Percentiles rank a stretch among this genome's conserved stretches.
Evolutionary conservation across 805 yeast genomes (phyloP).

Genomic region (Ogataea ramenticola): DNA sequence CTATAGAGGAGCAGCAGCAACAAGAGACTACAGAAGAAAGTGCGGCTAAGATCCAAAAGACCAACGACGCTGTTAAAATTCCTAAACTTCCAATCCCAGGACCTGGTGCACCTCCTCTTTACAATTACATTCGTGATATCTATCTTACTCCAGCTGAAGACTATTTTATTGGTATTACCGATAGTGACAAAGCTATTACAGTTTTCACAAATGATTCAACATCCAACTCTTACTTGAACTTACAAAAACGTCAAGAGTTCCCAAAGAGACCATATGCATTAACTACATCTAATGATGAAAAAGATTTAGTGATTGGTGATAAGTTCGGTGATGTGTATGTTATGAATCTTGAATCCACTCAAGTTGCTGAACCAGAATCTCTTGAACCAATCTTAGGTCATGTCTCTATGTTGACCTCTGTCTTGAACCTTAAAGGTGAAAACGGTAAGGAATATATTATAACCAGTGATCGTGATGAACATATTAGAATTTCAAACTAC

Average conservation of each 20-base stretch:
- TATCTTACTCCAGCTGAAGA: slow-evolving; percentile 44
- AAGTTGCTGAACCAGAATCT: slow-evolving; percentile 26
- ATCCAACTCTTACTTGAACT: slow-evolving; percentile 34
- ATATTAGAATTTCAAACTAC: slow-evolving; percentile 73
- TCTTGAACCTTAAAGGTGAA: slow-evolving; percentile 36
- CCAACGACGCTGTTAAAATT: slow-evolving; percentile 22
- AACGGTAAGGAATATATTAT: slow-evolving; percentile 47
- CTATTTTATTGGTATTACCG: slow-evolving; percentile 63
- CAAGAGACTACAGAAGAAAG: slow-evolving; percentile 9
- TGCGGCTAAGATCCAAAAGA: slow-evolving; percentile 22
- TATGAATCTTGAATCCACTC: slow-evolving; percentile 35
- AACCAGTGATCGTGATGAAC: slow-evolving; percentile 94
- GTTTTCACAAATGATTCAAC: slow-evolving; percentile 39
- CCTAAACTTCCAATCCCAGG: slow-evolving; percentile 59
- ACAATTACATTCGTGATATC: slow-evolving; percentile 62
- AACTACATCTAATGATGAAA: slow-evolving; percentile 45
- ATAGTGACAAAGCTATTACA: slow-evolving; percentile 74
- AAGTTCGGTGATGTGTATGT: slow-evolving; percentile 93
- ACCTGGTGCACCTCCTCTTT: slow-evolving; percentile 60
- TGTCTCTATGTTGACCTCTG: slow-evolving; percentile 91
- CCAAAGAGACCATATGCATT: slow-evolving; percentile 93
- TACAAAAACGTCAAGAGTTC: slow-evolving; percentile 65
- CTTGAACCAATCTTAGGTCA: slow-evolving; percentile 82
- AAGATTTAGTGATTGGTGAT: slow-evolving; percentile 67
- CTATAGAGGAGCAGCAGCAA: slow-evolving; percentile 27